Evolutionary conservation across 139 green algal species (phyloP).

Genomic region (Chlamydomonas schloesseri): DNA sequence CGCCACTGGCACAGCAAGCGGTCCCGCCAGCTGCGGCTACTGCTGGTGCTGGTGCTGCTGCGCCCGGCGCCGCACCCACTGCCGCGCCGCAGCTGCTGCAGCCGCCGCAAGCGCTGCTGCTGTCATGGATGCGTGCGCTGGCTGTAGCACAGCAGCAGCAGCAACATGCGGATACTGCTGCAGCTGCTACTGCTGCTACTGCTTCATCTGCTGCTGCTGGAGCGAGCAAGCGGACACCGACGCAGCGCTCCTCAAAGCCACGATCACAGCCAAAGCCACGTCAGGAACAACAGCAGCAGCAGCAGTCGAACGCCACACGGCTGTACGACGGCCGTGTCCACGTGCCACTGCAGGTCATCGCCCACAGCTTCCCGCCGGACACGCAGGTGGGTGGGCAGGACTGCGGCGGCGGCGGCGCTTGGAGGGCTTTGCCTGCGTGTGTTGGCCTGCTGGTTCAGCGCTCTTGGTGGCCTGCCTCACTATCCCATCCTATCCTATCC

Average conservation of each 20-base stretch:
- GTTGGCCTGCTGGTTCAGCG: background rate
- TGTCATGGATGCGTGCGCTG: too few relatives aligned
- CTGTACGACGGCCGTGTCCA: slow-evolving; percentile 60
- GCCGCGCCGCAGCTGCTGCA: background rate
- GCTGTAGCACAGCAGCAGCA: background rate
- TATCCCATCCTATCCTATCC: too few relatives aligned
- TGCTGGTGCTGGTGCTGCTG: background rate
- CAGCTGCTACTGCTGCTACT: background rate
- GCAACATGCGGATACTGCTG: background rate
- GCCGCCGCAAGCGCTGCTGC: too few relatives aligned
- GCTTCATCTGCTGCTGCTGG: too few relatives aligned
- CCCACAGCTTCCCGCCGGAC: background rate
- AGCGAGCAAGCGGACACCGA: too few relatives aligned
- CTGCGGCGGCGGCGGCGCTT: too few relatives aligned
- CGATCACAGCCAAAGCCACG: too few relatives aligned
- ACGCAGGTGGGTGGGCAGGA: background rate
- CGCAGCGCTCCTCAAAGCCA: background rate
- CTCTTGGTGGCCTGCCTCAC: too few relatives aligned
- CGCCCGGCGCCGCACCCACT: background rate
- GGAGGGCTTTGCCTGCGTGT: too few relatives aligned
- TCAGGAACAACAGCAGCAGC: background rate
- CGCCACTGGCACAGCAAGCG: too few relatives aligned
- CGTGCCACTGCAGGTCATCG: slow-evolving; percentile 46
- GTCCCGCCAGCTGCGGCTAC: too few relatives aligned
- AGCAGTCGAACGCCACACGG: slow-evolving; percentile 1